Evolutionary conservation across 768 basidiomycete genomes (phyloP).

Genomic region (Crepidotus variabilis): DNA sequence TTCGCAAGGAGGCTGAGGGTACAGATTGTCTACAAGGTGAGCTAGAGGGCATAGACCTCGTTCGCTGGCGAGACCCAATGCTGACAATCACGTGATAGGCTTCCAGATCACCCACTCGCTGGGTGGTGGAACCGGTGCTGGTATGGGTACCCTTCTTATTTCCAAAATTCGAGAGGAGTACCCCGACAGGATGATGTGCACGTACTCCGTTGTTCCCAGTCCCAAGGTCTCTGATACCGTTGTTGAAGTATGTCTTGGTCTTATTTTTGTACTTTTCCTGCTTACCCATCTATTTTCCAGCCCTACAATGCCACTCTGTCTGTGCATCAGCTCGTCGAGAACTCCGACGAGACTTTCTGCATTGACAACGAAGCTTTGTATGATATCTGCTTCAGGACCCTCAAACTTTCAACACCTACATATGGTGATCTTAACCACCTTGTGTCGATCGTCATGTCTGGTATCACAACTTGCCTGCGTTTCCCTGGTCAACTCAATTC

Average conservation of each 20-base stretch:
- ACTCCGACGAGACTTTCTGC: constrained; percentile 99
- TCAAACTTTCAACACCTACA: constrained; percentile 93
- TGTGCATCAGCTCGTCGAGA: constrained; percentile 98
- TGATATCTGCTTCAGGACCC: constrained; percentile 97
- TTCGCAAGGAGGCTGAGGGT: constrained; percentile 97
- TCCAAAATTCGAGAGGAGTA: constrained; percentile 99
- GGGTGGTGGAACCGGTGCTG: constrained; percentile 98
- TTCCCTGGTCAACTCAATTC: constrained; percentile 99
- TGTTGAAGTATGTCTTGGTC: constrained; percentile 65
- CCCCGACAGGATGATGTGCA: constrained; percentile 99
- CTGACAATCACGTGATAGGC: constrained; percentile 41
- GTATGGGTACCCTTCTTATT: constrained; percentile 99
- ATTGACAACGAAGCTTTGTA: constrained; percentile 99
- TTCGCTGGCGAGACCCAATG: constrained; percentile 3
- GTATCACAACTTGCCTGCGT: constrained; percentile 96
- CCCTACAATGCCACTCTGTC: constrained; percentile 99
- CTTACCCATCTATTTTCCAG: constrained; percentile 30
- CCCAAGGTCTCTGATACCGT: constrained; percentile 99
- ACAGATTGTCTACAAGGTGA: constrained; percentile 94
- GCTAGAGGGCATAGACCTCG: constrained; percentile 14
- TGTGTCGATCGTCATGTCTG: constrained; percentile 97
- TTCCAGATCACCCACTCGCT: constrained; percentile 99
- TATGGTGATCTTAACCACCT: constrained; percentile 98
- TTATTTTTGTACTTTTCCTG: neutral
- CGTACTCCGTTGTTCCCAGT: constrained; percentile 96